Base-by-base conservation (phyloP, 257 asterid genomes). In the Henckelia pumila region DNA sequence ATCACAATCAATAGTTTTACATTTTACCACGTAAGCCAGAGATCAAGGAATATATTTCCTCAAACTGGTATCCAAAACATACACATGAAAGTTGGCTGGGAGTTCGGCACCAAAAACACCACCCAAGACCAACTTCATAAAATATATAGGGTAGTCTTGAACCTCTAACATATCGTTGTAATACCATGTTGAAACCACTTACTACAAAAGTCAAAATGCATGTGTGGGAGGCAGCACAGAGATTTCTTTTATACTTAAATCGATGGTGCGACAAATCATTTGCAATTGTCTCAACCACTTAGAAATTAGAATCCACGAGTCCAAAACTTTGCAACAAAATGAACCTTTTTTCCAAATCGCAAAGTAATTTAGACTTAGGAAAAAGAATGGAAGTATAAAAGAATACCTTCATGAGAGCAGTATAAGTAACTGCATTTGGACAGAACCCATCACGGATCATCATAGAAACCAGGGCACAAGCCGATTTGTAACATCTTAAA, bases 401-500 rank as follows among this genome's bases (percentile, higher is more conserved):
- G 59, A 62, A 26, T 79, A 92, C 97, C 98, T 89, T 89, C 56
- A 82, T 76, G 67, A 92, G 82, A 63, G 79, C 25, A 59, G 95
- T 83, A 78, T 84, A 86, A 71, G 87, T 76, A 50, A 81, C 74
- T 61, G 70, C 78, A 61, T 74, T 53, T 21, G 81, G 77, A 76
- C 32, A 44, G 75, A 75, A 85, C 69, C 98, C 97, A 65, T 69
- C 73, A 61, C 94, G 95, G 35, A 88, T 86, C 95, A 89, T 86
- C 87, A 80, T 65, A 9, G 95, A 86, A 53, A 85, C 78, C 71
- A 89, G 75, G 44, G 85, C 82, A 70, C 73, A 76, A 47, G 96
- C 98, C 67, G 97, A 92, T 86, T 64, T 69, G 64, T 76, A 80
- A 81, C 94, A 80, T 59, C 76, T 75, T 60, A 73, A 72, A 59